phyloP scores from a whole-genome alignment of 176 grass and related monocot genomes.

The Cymbopogon citratus region DNA sequence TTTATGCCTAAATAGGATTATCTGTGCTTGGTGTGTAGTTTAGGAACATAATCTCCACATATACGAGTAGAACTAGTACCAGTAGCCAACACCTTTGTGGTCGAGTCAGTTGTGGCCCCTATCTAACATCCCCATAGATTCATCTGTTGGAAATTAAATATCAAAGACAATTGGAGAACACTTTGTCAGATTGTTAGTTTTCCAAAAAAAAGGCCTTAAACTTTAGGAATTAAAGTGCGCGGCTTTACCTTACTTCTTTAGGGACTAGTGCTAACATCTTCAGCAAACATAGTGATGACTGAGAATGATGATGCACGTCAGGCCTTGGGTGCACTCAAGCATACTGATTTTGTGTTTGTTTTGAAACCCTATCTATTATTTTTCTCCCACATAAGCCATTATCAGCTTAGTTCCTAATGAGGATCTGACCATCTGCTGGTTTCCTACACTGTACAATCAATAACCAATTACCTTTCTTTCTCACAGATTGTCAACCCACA shows the following conservation, averaged over 20 bases:
- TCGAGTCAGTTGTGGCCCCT: not conserved
- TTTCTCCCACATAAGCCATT: not conserved
- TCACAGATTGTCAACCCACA: conserved; percentile 78
- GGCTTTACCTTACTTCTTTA: not conserved
- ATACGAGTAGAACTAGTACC: not conserved
- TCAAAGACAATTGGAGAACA: not conserved
- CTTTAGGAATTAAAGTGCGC: not conserved
- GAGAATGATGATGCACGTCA: not conserved
- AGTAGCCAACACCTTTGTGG: not conserved
- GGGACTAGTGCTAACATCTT: not conserved
- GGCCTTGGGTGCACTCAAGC: not conserved
- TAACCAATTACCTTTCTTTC: not conserved
- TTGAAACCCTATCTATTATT: not conserved
- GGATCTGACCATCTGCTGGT: not conserved
- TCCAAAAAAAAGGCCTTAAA: not conserved
- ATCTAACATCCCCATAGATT: not conserved
- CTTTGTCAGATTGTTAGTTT: not conserved
- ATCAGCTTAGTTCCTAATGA: not conserved
- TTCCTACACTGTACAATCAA: not conserved
- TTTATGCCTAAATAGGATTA: conserved; percentile 10
- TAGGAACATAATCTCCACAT: not conserved
- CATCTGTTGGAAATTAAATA: not conserved
- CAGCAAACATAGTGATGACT: not conserved
- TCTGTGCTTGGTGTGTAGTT: not conserved
- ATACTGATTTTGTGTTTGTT: not conserved